phyloP scores from a whole-genome alignment of 2,329 filamentous ascomycete species.

The Pestalotiopsis sp. region DNA sequence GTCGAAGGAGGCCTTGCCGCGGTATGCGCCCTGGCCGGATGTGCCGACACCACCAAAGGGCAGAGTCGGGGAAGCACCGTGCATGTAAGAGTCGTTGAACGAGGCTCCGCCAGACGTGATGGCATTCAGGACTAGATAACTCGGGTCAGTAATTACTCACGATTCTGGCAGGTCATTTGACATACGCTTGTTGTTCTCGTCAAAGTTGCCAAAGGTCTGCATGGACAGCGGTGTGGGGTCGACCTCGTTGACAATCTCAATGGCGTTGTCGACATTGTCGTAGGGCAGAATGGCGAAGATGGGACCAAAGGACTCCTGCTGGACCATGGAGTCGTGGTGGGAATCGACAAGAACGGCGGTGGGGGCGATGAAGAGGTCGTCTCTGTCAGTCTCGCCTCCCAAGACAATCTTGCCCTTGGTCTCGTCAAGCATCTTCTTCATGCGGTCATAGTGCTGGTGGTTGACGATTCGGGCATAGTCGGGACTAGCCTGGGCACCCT shows the following conservation, averaged over 20 bases:
- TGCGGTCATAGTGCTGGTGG: constrained; percentile 73
- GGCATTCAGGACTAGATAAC: constrained; percentile 54
- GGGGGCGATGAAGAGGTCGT: constrained; percentile 83
- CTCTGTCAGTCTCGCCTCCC: constrained; percentile 81
- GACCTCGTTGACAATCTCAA: constrained; percentile 77
- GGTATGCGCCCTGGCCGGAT: constrained; percentile 76
- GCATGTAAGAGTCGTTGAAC: constrained; percentile 71
- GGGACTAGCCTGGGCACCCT: constrained; percentile 75
- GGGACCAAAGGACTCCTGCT: constrained; percentile 91
- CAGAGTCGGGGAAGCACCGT: constrained; percentile 70
- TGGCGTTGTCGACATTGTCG: constrained; percentile 81
- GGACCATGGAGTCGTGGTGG: constrained; percentile 75
- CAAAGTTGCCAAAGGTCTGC: constrained; percentile 82
- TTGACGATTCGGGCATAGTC: constrained; percentile 86
- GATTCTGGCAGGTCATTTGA: constrained; percentile 8
- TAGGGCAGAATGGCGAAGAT: constrained; percentile 82
- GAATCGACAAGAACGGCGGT: constrained; percentile 87
- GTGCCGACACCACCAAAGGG: constrained; percentile 84
- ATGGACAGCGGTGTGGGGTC: constrained; percentile 83
- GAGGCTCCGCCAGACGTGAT: constrained; percentile 70
- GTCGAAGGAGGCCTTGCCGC: constrained; percentile 75
- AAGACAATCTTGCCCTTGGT: constrained; percentile 83
- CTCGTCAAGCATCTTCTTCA: constrained; percentile 90
- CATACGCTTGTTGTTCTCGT: constrained; percentile 74
- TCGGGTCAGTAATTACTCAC: background rate